Conservation (phyloP, 2,329 filamentous ascomycete genomes). For the Mollisia scopiformis region DNA sequence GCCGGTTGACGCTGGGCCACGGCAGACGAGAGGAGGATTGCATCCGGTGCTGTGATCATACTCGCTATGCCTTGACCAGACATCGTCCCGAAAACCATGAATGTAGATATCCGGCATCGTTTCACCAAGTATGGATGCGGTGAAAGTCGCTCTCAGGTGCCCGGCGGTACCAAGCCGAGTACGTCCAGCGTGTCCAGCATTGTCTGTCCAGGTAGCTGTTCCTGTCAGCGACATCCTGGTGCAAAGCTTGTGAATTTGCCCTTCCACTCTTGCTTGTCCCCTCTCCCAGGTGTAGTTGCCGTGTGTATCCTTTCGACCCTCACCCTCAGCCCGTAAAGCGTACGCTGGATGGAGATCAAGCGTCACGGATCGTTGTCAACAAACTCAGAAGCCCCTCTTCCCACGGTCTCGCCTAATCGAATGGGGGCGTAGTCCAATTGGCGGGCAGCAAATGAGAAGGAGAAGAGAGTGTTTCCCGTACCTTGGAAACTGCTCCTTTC, state of each 20-base stretch:
- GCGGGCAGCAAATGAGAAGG: conserved; percentile 11
- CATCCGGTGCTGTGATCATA: conserved; percentile 8
- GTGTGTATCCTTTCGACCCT: no score
- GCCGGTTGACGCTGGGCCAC: not conserved
- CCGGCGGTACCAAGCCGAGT: conserved; percentile 6
- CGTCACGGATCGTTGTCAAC: not conserved
- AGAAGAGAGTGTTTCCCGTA: conserved; percentile 4
- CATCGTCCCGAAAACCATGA: not conserved
- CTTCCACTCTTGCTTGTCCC: no score
- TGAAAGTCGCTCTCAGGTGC: conserved; percentile 9
- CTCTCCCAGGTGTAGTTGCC: conserved; percentile 5
- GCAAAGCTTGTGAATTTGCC: not conserved
- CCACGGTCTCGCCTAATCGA: conserved; percentile 18
- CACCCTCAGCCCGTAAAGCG: conserved; percentile 9
- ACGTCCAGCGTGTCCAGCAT: no score
- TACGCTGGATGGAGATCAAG: not conserved
- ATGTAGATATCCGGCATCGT: conserved; percentile 18
- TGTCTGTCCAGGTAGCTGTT: conserved; percentile 15
- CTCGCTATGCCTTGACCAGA: not conserved
- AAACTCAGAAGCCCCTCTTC: conserved; percentile 12
- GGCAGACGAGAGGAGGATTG: conserved; percentile 1
- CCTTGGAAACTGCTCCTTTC: conserved; percentile 14
- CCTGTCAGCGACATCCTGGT: conserved; percentile 18
- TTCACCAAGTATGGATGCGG: conserved; percentile 16
- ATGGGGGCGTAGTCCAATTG: conserved; percentile 7